These are phyloP conservation scores for Colletotrichum australisinense DNA, from an alignment of 2,329 filamentous ascomycete genomes.

Conservation along the genomic window DNA sequence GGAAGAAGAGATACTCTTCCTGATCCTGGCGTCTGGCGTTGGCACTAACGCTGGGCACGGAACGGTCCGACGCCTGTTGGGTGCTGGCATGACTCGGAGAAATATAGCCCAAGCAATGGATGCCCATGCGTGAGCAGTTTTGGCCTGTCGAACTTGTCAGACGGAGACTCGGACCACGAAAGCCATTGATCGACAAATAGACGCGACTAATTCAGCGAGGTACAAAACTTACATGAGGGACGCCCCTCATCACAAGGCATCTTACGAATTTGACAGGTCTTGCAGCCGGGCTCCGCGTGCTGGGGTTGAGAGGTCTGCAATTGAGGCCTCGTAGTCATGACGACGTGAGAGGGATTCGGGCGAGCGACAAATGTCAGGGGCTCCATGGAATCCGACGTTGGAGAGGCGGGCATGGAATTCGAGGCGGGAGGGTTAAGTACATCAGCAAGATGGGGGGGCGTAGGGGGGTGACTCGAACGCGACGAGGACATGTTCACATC, in stretches of 20 bases:
- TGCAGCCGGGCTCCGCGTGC: constrained; percentile 28
- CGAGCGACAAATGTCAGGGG: constrained; percentile 8
- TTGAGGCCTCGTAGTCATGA: constrained; percentile 33
- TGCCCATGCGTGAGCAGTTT: constrained; percentile 34
- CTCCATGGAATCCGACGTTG: constrained; percentile 16
- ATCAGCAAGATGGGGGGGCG: constrained; percentile 25
- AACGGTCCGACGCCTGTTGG: constrained; percentile 23
- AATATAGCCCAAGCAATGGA: constrained; percentile 32
- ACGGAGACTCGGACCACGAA: neutral
- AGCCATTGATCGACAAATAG: neutral
- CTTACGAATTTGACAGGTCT: constrained; percentile 33
- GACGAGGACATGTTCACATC: constrained; percentile 9
- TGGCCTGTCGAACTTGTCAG: constrained; percentile 26
- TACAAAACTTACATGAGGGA: constrained; percentile 24
- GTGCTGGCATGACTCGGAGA: constrained; percentile 32
- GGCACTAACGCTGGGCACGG: constrained; percentile 29
- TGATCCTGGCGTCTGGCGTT: constrained; percentile 33
- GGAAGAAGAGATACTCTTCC: constrained; percentile 33
- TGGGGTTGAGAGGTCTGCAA: constrained; percentile 21
- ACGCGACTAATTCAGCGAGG: neutral
- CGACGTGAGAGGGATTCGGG: constrained; percentile 32
- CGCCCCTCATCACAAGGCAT: constrained; percentile 34
- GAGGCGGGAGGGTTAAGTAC: constrained; percentile 1
- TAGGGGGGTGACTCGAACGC: constrained; percentile 31
- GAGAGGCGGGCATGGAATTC: neutral